Conservation (phyloP, 1,284 basidiomycete species). For the Tilletia caries region DNA sequence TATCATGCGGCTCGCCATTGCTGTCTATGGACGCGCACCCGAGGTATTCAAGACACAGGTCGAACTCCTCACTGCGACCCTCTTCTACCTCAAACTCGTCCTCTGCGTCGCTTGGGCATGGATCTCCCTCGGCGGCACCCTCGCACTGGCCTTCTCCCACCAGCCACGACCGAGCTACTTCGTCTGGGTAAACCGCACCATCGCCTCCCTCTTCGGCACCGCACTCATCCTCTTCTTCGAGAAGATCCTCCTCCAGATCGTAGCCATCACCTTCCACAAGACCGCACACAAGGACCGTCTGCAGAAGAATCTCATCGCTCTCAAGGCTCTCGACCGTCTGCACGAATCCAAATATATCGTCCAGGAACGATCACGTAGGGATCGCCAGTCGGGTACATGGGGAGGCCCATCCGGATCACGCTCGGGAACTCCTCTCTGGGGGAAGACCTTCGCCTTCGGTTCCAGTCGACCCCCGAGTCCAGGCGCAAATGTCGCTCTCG, state of each 20-base stretch:
- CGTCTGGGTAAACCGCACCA: constrained; percentile 31
- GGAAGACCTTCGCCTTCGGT: constrained; percentile 26
- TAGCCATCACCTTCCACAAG: constrained; percentile 51
- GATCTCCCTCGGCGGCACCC: constrained; percentile 46
- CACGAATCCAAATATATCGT: constrained; percentile 45
- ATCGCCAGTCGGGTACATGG: neutral
- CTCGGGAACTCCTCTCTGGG: constrained; percentile 3
- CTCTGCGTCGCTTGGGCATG: constrained; percentile 50
- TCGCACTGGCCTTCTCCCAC: constrained; percentile 31
- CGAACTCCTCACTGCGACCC: constrained; percentile 40
- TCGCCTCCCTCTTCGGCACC: constrained; percentile 44
- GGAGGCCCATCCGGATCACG: neutral
- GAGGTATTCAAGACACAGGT: constrained; percentile 42
- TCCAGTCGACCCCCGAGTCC: constrained; percentile 35
- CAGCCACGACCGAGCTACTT: constrained; percentile 32
- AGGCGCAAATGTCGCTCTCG: constrained; percentile 32
- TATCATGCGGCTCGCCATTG: constrained; percentile 35
- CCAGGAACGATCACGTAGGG: neutral
- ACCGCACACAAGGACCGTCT: constrained; percentile 47
- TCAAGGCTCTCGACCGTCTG: constrained; percentile 45
- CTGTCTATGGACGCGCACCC: constrained; percentile 43
- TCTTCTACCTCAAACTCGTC: constrained; percentile 44
- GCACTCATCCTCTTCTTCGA: constrained; percentile 41
- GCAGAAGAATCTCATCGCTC: constrained; percentile 41
- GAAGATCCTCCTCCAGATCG: constrained; percentile 38